phyloP scores from a whole-genome alignment of 148 eudicot genomes.

The Chenopodium berlandieri region DNA sequence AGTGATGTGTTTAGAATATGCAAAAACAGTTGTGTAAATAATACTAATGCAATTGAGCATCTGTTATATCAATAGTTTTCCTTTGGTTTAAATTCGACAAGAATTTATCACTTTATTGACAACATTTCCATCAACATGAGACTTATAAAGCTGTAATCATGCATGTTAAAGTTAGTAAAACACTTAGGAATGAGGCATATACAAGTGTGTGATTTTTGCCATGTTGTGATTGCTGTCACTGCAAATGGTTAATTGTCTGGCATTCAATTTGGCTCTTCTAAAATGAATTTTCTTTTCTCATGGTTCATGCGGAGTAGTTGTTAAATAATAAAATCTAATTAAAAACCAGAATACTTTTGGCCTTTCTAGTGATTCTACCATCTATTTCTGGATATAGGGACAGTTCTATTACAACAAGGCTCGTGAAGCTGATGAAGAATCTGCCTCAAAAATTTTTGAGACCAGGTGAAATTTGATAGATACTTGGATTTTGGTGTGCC shows the following conservation, averaged over 20 bases:
- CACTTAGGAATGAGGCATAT: background rate
- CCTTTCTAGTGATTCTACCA: background rate
- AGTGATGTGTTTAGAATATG: background rate
- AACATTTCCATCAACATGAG: background rate
- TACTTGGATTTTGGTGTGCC: background rate
- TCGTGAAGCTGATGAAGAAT: slow-evolving; percentile 56
- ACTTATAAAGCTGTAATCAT: background rate
- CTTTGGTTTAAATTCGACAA: background rate
- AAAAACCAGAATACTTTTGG: background rate
- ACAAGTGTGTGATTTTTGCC: background rate
- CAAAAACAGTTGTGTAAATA: background rate
- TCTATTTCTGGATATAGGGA: slow-evolving; percentile 31
- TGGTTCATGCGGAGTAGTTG: background rate
- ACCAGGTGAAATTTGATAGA: slow-evolving; percentile 30
- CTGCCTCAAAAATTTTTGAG: slow-evolving; percentile 32
- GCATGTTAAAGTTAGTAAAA: background rate
- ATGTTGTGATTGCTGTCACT: background rate
- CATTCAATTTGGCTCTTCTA: background rate
- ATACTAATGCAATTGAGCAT: background rate
- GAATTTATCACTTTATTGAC: background rate
- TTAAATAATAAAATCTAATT: background rate
- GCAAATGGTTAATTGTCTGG: background rate
- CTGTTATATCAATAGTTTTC: background rate
- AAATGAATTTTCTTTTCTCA: background rate
- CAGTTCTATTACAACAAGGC: slow-evolving; percentile 38